Conservation (phyloP, 2,329 filamentous ascomycete species). For the Endoconidiophora laricicola region DNA sequence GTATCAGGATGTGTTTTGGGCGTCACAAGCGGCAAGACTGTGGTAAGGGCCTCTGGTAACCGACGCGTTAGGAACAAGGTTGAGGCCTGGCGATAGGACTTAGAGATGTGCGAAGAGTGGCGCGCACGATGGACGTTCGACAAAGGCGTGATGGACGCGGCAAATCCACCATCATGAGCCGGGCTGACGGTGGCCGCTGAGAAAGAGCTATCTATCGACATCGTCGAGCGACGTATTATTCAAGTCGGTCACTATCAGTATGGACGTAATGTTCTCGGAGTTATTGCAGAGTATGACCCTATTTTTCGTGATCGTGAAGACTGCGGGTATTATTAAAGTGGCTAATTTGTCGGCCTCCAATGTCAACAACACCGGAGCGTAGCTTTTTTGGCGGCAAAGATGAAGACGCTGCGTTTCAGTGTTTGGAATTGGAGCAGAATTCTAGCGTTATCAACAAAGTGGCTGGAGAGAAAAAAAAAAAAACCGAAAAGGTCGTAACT, state of each 20-base stretch:
- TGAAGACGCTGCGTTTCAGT: not conserved
- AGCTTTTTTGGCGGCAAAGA: not conserved
- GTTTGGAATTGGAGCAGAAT: not conserved
- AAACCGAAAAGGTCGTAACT: not conserved
- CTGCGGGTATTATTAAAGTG: not conserved
- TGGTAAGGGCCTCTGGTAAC: slow-evolving; percentile 74
- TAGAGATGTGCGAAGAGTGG: slow-evolving; percentile 61
- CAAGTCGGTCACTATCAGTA: not conserved
- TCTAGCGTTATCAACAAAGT: not conserved
- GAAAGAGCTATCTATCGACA: slow-evolving; percentile 27
- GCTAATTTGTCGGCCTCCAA: not conserved
- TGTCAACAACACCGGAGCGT: not conserved
- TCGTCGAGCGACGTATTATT: slow-evolving; percentile 15
- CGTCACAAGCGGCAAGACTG: slow-evolving; percentile 66
- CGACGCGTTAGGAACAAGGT: slow-evolving; percentile 90
- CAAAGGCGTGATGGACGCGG: slow-evolving; percentile 54
- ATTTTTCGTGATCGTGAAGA: not conserved
- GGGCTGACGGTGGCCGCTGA: slow-evolving; percentile 30
- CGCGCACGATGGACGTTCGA: slow-evolving; percentile 39
- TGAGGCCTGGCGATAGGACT: slow-evolving; percentile 84
- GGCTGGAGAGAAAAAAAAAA: not conserved
- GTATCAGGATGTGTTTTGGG: slow-evolving; percentile 33
- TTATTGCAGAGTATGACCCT: not conserved
- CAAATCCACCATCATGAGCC: slow-evolving; percentile 26
- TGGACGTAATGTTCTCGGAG: not conserved